phyloP scores from a whole-genome alignment of 768 basidiomycete species.

The Termitomyces sp. region DNA sequence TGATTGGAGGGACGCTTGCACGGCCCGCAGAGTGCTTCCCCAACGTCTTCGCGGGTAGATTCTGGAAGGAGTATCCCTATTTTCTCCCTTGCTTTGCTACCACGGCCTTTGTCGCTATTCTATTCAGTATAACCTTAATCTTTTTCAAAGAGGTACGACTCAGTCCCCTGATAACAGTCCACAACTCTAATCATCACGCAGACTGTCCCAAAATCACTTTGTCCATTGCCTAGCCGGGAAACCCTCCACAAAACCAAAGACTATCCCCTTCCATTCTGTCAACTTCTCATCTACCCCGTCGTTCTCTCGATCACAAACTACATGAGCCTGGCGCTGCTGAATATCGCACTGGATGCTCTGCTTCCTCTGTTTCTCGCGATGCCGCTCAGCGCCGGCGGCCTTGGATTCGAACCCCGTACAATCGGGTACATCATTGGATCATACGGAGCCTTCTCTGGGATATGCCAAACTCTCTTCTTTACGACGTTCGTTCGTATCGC shows the following conservation, averaged over 20 bases:
- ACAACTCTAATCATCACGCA: constrained; percentile 9
- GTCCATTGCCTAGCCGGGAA: constrained; percentile 9
- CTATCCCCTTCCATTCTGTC: constrained; percentile 33
- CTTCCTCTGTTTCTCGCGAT: constrained; percentile 68
- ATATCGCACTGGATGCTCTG: constrained; percentile 44
- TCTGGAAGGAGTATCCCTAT: constrained; percentile 68
- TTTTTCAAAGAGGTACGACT: constrained; percentile 37
- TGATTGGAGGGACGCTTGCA: constrained; percentile 66
- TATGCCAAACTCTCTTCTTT: constrained; percentile 33
- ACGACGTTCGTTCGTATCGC: constrained; percentile 30
- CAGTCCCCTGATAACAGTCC: neutral
- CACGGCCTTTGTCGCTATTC: constrained; percentile 23
- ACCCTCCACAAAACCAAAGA: constrained; percentile 2
- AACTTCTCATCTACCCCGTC: constrained; percentile 44
- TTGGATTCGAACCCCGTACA: constrained; percentile 51
- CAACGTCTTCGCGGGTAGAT: constrained; percentile 40
- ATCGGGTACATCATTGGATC: constrained; percentile 57
- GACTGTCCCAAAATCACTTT: constrained; percentile 18
- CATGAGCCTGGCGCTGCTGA: constrained; percentile 53
- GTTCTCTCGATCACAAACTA: constrained; percentile 66
- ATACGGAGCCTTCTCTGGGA: constrained; percentile 33
- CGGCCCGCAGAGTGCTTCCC: constrained; percentile 68
- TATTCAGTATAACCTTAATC: constrained; percentile 25
- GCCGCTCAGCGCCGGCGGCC: constrained; percentile 57
- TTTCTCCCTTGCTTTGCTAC: constrained; percentile 58